These are phyloP conservation scores for Penicillium salamii DNA, from an alignment of 495 filamentous ascomycete genomes.

Conservation along the genomic window DNA sequence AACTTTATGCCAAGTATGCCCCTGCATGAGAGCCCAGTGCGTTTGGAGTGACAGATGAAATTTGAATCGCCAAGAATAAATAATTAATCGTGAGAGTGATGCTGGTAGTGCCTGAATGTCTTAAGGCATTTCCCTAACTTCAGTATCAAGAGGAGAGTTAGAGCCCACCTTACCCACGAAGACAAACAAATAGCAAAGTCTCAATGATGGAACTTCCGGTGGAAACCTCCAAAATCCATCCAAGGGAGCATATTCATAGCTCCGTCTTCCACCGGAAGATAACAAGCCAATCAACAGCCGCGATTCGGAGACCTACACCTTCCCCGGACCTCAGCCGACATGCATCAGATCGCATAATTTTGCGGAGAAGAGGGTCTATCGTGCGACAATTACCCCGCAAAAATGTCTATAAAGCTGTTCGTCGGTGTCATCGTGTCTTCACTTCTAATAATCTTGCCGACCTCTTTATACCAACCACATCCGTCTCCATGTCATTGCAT, in stretches of 20 bases:
- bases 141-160: too few species aligned
- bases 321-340: neutral
- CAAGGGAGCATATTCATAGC: too few species aligned
- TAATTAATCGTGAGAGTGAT: conserved; percentile 1
- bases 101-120: neutral
- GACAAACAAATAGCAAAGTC: too few species aligned
- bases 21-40: conserved; percentile 1
- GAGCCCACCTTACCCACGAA: too few species aligned
- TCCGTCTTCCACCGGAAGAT: conserved; percentile 2
- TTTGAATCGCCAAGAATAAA: conserved; percentile 3
- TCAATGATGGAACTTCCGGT: too few species aligned
- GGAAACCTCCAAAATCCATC: too few species aligned
- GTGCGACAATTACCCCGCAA: conserved; percentile 1
- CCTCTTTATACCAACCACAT: too few species aligned
- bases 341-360: neutral
- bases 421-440: too few species aligned
- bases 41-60: conserved; percentile 1
- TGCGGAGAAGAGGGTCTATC: conserved; percentile 1
- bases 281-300: conserved; percentile 4
- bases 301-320: neutral
- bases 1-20: conserved; percentile 1
- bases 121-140: conserved; percentile 2
- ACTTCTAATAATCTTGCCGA: too few species aligned
- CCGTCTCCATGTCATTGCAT: too few species aligned
- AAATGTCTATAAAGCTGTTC: neutral